Evolutionary conservation across 139 green algal genomes (phyloP), one percentile per base, ranked within the genome.

Genomic region (Micractinium conductrix): DNA sequence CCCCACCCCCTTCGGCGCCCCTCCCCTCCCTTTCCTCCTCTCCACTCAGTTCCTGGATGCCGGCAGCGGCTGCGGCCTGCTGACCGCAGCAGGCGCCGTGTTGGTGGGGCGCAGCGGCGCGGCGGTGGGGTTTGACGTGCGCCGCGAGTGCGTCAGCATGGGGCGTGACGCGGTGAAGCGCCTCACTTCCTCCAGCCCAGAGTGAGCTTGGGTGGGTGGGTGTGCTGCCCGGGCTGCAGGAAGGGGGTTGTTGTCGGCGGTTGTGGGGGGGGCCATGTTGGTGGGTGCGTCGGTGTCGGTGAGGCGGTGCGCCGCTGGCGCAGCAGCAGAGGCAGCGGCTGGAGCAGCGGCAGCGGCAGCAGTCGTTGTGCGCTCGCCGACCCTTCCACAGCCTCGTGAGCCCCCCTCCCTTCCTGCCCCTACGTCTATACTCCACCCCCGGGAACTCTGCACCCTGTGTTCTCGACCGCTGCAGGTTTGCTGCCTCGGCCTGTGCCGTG

Each of bases 31-130:
- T n/a, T 12, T 44, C 28, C 5, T 69, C 6, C 53, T 37, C 35
- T 24, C 55, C 12, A n/a, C 12, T 19, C 40, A 81, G 72, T 82
- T 95, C 22, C 85, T 95, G 80, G 93, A 96, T 78, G 87, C 95
- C 24, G 93, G 92, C 16, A 89, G 62, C 50, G 93, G 93, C 33
- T 93, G 89, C 72, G 93, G 93, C 67, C 73, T 96, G 42, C 75
- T 94, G 5, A 88, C 91, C 26, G 90, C 91, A 63, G 83, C 70
- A 55, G 87, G 79, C 4, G 92, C 92, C 2, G 89, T 85, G 79
- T 79, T 95, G 73, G 91, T 92, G 65, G 67, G 80, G 4, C 55
- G 58, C 22, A 65, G 30, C 35, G 81, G 78, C n/a, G 12, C 42
- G 68, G 28, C 68, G 19, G 86, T 93, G 70, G 92, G 91, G 8